These are phyloP conservation scores for Polychaeton citri DNA, from an alignment of 2,329 filamentous ascomycete genomes.

Conservation along the genomic window DNA sequence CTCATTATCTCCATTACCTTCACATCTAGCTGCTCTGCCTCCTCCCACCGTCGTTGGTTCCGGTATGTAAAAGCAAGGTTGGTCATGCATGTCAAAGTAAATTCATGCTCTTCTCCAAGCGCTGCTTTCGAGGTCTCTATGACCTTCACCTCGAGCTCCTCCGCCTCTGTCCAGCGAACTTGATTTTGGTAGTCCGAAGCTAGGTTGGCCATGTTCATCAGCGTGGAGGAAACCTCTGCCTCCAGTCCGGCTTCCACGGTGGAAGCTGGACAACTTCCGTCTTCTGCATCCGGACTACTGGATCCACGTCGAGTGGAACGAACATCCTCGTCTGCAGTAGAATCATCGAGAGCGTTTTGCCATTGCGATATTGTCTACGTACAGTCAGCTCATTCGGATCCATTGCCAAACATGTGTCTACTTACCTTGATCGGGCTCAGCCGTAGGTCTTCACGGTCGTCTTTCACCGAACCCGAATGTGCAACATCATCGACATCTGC, in stretches of 20 bases:
- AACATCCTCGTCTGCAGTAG: not conserved
- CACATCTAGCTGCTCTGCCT: not conserved
- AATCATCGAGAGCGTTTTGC: not conserved
- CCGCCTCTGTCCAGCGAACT: not conserved
- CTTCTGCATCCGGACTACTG: not conserved
- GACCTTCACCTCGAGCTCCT: not conserved
- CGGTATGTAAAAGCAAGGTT: not conserved
- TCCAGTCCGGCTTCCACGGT: not conserved
- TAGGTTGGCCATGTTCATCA: no score
- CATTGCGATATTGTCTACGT: not conserved
- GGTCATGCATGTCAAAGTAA: not conserved
- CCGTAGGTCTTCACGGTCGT: not conserved
- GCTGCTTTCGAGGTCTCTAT: not conserved
- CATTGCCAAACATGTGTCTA: not conserved
- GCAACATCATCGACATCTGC: not conserved
- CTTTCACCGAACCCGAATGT: not conserved
- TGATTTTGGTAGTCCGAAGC: not conserved
- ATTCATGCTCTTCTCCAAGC: not conserved
- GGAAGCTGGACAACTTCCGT: not conserved
- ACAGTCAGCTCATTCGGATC: not conserved
- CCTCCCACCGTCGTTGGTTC: not conserved
- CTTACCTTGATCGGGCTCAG: not conserved
- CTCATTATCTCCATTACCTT: not conserved
- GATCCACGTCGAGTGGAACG: not conserved
- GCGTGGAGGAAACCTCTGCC: not conserved